Evolutionary conservation across 805 yeast species (phyloP).

Genomic region (Yarrowia hollandica): DNA sequence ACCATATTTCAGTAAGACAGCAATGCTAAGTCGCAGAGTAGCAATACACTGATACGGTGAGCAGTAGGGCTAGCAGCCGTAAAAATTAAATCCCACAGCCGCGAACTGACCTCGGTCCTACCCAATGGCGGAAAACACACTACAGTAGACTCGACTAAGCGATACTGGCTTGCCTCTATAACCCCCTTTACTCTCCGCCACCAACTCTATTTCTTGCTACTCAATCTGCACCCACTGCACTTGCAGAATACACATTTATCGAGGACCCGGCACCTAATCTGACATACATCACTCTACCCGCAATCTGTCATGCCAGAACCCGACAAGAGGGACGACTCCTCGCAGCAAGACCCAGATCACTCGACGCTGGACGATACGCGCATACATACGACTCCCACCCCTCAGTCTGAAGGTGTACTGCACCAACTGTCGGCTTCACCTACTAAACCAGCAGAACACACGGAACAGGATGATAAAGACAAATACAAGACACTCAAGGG

Average conservation of each 20-base stretch:
- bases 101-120: too few relatives aligned
- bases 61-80: too few relatives aligned
- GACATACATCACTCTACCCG: background rate
- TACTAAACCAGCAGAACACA: too few relatives aligned
- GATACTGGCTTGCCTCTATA: background rate
- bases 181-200: conserved; percentile 25
- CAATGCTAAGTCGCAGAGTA: background rate
- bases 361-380: background rate
- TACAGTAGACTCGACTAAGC: background rate
- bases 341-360: background rate
- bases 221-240: conserved; percentile 15
- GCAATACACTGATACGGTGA: too few relatives aligned
- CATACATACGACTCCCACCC: conserved; percentile 15
- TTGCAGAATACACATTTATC: conserved; percentile 7
- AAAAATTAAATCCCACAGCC: too few relatives aligned
- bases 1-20: conserved; percentile 22
- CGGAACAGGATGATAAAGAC: background rate
- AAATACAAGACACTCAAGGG: conserved; percentile 24
- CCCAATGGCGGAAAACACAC: background rate
- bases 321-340: background rate
- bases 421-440: background rate
- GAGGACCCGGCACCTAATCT: background rate
- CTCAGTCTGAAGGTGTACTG: background rate
- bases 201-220: conserved; percentile 27
- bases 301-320: conserved; percentile 6